Evolutionary conservation across 306 rosid species (phyloP), one percentile per base, ranked within the genome.

Genomic region (Vicia villosa): DNA sequence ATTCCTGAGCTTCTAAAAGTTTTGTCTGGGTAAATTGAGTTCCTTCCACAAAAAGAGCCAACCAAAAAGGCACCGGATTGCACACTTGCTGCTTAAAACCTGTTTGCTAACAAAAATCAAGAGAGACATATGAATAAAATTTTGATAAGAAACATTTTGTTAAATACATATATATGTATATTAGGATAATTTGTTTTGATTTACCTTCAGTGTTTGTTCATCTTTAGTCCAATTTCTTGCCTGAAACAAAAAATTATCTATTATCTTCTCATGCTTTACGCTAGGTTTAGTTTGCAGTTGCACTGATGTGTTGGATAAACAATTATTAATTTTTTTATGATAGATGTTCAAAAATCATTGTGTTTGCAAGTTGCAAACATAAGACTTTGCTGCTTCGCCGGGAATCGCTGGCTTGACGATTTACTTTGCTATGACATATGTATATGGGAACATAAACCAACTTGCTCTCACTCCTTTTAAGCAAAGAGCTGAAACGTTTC

Each of bases 21-120:
- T 93, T 93, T 59, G 79, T 17, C 57, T 85, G 82, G 2, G 96
- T 88, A 69, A 88, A 93, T 24, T 91, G 96, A 46, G 98, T 90
- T 82, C 96, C 98, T 79, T 93, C 96, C 8, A 85, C 96, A 45
- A 90, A 93, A 78, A 88, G 89, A 43, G 91, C 98, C 81, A 90
- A 59, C 98, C 93, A 93, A 61, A 88, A 93, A 15, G 96, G 96
- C 61, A 83, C 11, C 15, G 90, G 90, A 37, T 85, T 83, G 65
- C 76, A 82, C 72, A 77, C 70, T 41, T 88, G 86, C 32, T 59
- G 68, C 78, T 22, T 72, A 67, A 88, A 85, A 77, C 96, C 82
- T 71, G 86, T 77, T 96, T 93, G 91, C 74, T 80, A 70, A 30
- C 45, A 75, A 49, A 77, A 76, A 13, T 70, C 56, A 14, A 34